Evolutionary conservation across 1,284 basidiomycete species (phyloP), one percentile per base, ranked within the genome.

Genomic region (Hemileia vastatrix): DNA sequence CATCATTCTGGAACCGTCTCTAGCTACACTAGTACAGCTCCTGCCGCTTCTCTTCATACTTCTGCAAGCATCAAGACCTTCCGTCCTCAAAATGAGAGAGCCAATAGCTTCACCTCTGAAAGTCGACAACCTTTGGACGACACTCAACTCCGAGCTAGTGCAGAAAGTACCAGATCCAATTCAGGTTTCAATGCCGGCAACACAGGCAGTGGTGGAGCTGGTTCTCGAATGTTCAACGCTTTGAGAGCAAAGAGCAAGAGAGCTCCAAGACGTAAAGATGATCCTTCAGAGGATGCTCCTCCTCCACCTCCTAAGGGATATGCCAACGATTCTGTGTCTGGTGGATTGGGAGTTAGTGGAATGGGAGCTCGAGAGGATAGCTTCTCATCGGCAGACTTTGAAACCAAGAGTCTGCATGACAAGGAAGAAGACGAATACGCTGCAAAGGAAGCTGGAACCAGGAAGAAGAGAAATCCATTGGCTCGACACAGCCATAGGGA

Each of bases 371-470:
- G 51, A 4, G 70, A 67, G 2, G 63, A 62, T 6, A 67, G 67
- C 18, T 70, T 70, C 48, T 65, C 65, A 24, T 69, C 68, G 48
- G 65, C 66, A 4, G 71, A 72, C 50, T 71, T 66, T 33, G 70
- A 72, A 57, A 70, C 70, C 36, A 59, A 66, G 31, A 70, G 67
- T 27, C 52, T 72, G 18, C 63, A 51, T 3, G 67, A 66, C 19
- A 27, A 57, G 1, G 67, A 65, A 1, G 64, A 65, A n/a, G 57
- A 61, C 45, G 31, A 23, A 6, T 31, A 52, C 4, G 32, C 43
- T 11, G 23, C 54, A n/a, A 21, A 27, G 44, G 15, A 45, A 33
- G 31, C 57, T 61, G n/a, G 21, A 48, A 4, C 24, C 33, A 27
- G 23, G 8, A 49, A 45, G 49, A 50, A 45, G n/a, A 23, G 24